Percentiles rank a stretch among this genome's conserved stretches.
phyloP scores from a whole-genome alignment of 371 early-diverging fungal species.

The Mortierella sp. region DNA sequence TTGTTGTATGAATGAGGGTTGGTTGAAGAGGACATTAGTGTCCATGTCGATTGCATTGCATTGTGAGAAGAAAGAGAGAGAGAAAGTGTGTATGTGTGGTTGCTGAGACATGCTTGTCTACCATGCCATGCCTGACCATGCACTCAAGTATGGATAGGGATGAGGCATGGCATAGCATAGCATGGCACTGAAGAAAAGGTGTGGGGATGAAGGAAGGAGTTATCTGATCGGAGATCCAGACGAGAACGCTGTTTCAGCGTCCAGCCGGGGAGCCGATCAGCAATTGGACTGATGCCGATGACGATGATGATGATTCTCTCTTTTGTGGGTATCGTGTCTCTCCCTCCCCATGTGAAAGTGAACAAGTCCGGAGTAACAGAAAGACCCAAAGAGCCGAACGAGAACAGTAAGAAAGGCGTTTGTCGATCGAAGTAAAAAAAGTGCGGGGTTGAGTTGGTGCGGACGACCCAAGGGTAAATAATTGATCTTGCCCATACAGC shows the following conservation, averaged over 20 bases:
- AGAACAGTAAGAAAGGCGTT: neutral
- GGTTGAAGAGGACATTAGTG: neutral
- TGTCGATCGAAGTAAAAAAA: conserved; percentile 7
- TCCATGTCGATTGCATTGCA: neutral
- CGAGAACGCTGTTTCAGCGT: neutral
- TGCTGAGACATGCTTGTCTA: neutral
- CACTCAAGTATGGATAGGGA: neutral
- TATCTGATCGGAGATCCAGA: neutral
- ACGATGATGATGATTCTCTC: neutral
- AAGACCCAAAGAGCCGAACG: neutral
- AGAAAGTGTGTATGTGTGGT: neutral
- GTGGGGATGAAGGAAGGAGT: neutral
- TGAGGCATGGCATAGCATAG: neutral
- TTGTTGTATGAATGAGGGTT: neutral
- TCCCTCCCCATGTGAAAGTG: conserved; percentile 2
- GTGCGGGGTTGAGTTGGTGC: conserved; percentile 2
- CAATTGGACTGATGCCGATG: neutral
- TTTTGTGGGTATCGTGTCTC: neutral
- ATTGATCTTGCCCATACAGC: conserved; percentile 33
- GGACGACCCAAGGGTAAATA: neutral
- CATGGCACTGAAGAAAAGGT: neutral
- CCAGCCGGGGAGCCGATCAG: conserved; percentile 1
- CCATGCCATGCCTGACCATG: neutral
- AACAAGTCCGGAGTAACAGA: neutral
- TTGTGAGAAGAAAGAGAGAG: neutral